phyloP scores from a whole-genome alignment of 768 basidiomycete genomes.

The Boletus pseudo-olivaceus region DNA sequence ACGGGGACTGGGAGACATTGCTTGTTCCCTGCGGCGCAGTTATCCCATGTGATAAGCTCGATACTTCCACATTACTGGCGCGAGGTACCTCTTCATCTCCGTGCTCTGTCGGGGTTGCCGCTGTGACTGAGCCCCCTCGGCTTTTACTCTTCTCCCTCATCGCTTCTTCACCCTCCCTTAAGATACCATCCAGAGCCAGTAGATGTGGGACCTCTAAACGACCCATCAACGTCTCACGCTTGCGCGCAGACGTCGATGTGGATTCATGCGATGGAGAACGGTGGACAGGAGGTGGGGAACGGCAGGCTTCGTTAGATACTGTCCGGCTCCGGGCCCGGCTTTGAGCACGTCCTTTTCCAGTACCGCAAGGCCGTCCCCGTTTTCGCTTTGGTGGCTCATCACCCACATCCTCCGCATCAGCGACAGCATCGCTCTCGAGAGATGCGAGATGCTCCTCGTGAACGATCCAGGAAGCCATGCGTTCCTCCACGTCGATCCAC shows the following conservation, averaged over 20 bases:
- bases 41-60: background rate
- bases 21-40: background rate
- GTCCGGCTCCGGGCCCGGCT: background rate
- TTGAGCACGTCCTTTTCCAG: constrained; percentile 2
- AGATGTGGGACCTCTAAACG: constrained; percentile 31
- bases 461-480: constrained; percentile 26
- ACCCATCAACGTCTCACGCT: constrained; percentile 28
- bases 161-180: constrained; percentile 31
- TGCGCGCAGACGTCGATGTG: background rate
- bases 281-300: background rate
- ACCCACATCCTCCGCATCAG: background rate
- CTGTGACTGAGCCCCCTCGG: constrained; percentile 7
- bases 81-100: constrained; percentile 3
- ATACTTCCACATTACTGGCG: background rate
- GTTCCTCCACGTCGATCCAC: constrained; percentile 35
- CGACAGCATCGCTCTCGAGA: background rate
- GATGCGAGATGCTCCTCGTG: constrained; percentile 10
- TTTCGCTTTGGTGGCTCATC: constrained; percentile 7
- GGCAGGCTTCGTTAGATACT: background rate
- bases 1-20: background rate
- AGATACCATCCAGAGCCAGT: constrained; percentile 34
- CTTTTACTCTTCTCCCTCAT: constrained; percentile 3
- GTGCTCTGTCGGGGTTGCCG: background rate
- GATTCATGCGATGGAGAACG: background rate
- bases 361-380: constrained; percentile 6